Evolutionary conservation across 148 eudicot genomes (phyloP).

Genomic region (Amaranthus hypochondriacus): DNA sequence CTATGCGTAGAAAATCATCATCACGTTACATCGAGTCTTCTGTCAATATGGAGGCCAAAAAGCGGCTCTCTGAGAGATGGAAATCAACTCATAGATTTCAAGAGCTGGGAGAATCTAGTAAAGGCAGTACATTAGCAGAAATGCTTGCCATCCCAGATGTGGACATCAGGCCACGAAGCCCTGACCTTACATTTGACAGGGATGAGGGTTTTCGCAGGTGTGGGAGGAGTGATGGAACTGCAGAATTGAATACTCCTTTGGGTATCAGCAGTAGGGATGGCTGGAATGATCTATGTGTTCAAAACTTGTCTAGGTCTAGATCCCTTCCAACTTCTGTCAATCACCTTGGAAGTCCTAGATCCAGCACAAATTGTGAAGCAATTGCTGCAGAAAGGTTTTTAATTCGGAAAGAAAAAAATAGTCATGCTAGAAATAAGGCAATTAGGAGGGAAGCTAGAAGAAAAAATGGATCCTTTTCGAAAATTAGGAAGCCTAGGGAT

Average conservation of each 20-base stretch:
- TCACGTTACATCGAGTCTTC: constrained; percentile 48
- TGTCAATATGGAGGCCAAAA: constrained; percentile 73
- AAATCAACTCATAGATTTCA: constrained; percentile 51
- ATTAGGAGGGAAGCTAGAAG: constrained; percentile 27
- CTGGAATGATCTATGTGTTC: constrained; percentile 48
- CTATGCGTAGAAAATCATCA: constrained; percentile 31
- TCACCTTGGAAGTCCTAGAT: constrained; percentile 33
- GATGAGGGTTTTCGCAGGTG: constrained; percentile 29
- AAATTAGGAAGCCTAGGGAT: constrained; percentile 24
- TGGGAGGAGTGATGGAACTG: constrained; percentile 21
- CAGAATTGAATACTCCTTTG: constrained; percentile 34
- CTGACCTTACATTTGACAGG: constrained; percentile 19
- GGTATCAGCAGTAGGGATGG: constrained; percentile 81
- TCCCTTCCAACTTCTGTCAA: constrained; percentile 38
- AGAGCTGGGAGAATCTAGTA: constrained; percentile 36
- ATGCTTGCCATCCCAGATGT: constrained; percentile 67
- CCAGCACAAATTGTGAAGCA: constrained; percentile 28
- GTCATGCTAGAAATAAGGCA: constrained; percentile 29
- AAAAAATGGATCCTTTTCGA: constrained; percentile 29
- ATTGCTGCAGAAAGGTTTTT: constrained; percentile 33
- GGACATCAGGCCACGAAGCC: constrained; percentile 28
- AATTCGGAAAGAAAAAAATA: constrained; percentile 29
- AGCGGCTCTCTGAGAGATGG: constrained; percentile 89
- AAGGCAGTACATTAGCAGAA: constrained; percentile 68
- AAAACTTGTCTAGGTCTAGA: constrained; percentile 42